Conservation (phyloP, 148 eudicot species). For the Mesembryanthemum crystallinum region DNA sequence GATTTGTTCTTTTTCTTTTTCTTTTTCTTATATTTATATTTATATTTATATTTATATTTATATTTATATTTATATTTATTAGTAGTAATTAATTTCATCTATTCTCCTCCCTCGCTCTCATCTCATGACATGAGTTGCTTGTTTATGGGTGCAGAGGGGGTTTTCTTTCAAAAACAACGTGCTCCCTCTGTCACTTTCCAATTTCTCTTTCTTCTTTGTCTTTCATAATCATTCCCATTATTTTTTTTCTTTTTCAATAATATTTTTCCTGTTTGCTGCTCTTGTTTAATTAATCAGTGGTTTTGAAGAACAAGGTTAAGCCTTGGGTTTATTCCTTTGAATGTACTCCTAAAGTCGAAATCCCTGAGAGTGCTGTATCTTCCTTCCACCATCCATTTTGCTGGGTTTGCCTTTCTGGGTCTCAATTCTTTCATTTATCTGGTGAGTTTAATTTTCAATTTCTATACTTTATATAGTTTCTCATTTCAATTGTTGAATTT, state of each 20-base stretch:
- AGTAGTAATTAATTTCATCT: no score
- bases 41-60: no score
- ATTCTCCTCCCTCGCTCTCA: background rate
- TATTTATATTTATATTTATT: no score
- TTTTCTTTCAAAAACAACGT: slow-evolving; percentile 25
- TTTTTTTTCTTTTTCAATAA: background rate
- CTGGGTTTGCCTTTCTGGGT: slow-evolving; percentile 4
- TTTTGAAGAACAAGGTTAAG: background rate
- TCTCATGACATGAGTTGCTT: slow-evolving; percentile 10
- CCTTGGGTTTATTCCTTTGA: slow-evolving; percentile 26
- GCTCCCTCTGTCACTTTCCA: slow-evolving; percentile 13
- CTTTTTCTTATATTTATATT: background rate
- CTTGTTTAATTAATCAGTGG: background rate
- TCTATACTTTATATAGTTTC: background rate
- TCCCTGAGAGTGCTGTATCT: background rate
- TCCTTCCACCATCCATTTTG: background rate
- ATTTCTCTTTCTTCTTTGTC: background rate
- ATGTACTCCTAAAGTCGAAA: slow-evolving; percentile 18
- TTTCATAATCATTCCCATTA: background rate
- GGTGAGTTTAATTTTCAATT: background rate
- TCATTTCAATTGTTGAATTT: background rate
- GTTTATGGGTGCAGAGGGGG: slow-evolving; percentile 11
- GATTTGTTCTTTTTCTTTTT: background rate
- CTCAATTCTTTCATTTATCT: background rate
- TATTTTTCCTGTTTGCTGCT: background rate